phyloP scores from a whole-genome alignment of 164 flowering plant genomes.

The Vitis vinifera region DNA sequence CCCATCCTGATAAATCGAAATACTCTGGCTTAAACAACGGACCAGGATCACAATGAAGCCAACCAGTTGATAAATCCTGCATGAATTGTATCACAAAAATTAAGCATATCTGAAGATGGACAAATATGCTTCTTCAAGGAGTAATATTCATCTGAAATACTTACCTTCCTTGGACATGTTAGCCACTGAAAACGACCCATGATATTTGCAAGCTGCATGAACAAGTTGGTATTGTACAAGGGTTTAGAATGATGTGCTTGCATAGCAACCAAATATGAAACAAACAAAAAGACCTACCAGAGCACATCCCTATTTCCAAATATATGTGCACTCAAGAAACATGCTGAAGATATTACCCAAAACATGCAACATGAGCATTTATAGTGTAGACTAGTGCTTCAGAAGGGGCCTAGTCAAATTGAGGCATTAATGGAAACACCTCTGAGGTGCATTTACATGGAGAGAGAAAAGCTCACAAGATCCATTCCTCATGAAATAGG shows the following conservation, averaged over 20 bases:
- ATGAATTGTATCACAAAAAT: slow-evolving; percentile 7
- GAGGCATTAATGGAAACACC: too few relatives aligned
- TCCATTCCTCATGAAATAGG: not conserved
- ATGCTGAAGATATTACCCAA: too few relatives aligned
- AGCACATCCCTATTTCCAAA: too few relatives aligned
- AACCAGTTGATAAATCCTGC: slow-evolving; percentile 91
- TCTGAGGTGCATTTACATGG: too few relatives aligned
- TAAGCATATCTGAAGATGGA: not conserved
- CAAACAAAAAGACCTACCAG: slow-evolving; percentile 3
- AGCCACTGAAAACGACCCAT: slow-evolving; percentile 89
- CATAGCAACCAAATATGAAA: not conserved
- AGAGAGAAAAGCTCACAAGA: too few relatives aligned
- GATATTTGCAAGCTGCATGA: slow-evolving; percentile 81
- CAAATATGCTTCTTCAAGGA: not conserved
- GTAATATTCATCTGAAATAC: slow-evolving; percentile 1
- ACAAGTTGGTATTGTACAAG: not conserved
- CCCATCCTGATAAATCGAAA: slow-evolving; percentile 56
- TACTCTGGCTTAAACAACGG: slow-evolving; percentile 77
- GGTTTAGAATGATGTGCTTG: too few relatives aligned
- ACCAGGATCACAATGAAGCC: slow-evolving; percentile 99
- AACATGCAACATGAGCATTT: too few relatives aligned
- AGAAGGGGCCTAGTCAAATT: too few relatives aligned
- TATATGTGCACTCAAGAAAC: too few relatives aligned
- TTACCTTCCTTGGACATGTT: slow-evolving; percentile 94
- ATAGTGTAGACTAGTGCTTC: too few relatives aligned